These are phyloP conservation scores for Fusarium ramigenum DNA, from an alignment of 2,329 filamentous ascomycete genomes.

Conservation along the genomic window DNA sequence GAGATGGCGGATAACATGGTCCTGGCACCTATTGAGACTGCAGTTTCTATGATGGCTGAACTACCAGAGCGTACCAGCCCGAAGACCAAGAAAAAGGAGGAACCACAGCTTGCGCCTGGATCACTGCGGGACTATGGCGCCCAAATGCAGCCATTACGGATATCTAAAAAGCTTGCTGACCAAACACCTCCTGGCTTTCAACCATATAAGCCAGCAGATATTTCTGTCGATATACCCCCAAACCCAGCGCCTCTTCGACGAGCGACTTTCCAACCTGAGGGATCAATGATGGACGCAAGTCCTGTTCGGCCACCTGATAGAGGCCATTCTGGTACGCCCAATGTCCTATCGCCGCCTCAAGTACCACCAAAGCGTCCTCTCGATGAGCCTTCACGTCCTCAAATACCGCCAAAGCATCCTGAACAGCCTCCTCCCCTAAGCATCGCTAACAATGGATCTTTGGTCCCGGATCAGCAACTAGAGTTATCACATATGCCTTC, in stretches of 20 bases:
- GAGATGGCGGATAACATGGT: slow-evolving; percentile 55
- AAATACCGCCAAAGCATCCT: slow-evolving; percentile 6
- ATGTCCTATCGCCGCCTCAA: slow-evolving; percentile 37
- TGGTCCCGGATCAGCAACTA: slow-evolving; percentile 6
- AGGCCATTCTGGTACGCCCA: slow-evolving; percentile 30
- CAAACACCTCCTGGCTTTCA: slow-evolving; percentile 12
- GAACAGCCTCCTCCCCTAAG: neutral
- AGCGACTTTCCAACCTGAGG: slow-evolving; percentile 41
- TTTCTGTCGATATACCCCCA: slow-evolving; percentile 5
- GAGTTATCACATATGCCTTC: slow-evolving; percentile 34
- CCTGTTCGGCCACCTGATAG: slow-evolving; percentile 30
- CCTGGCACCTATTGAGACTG: slow-evolving; percentile 50
- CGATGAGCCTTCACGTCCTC: neutral
- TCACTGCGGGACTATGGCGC: slow-evolving; percentile 16
- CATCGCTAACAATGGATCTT: neutral
- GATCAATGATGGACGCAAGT: slow-evolving; percentile 34
- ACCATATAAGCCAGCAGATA: slow-evolving; percentile 27
- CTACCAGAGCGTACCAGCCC: slow-evolving; percentile 49
- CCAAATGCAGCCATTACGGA: slow-evolving; percentile 18
- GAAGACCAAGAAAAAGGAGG: slow-evolving; percentile 39
- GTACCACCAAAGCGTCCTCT: slow-evolving; percentile 33
- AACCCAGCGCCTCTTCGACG: slow-evolving; percentile 16
- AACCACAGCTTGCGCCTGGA: slow-evolving; percentile 27
- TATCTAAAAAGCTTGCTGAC: slow-evolving; percentile 11
- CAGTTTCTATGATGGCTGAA: slow-evolving; percentile 48